Percentiles rank a stretch among this genome's conserved stretches.
phyloP scores from a whole-genome alignment of 306 rosid genomes.

The Cucumis cinereus region DNA sequence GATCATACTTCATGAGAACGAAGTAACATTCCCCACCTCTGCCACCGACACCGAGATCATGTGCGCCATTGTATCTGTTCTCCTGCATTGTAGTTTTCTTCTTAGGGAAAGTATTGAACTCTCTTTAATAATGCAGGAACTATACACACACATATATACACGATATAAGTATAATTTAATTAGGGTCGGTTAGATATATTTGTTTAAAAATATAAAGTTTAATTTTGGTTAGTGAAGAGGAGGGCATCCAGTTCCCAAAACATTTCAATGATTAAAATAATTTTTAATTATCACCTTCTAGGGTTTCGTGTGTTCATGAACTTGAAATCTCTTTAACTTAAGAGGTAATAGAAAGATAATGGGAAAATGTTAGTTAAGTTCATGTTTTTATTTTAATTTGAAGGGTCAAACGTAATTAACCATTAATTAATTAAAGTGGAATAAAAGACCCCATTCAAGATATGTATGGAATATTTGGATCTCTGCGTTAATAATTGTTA shows the following conservation, averaged over 20 bases:
- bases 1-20: constrained; percentile 86
- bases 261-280: background rate
- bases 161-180: background rate
- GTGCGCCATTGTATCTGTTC: background rate
- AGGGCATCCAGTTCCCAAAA: background rate
- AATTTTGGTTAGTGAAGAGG: background rate
- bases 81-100: background rate
- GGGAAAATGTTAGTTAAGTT: background rate
- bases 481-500: background rate
- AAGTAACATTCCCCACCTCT: constrained; percentile 51
- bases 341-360: background rate
- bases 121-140: background rate
- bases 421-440: background rate
- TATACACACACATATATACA: background rate
- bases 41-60: constrained; percentile 4
- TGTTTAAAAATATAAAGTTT: background rate
- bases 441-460: background rate
- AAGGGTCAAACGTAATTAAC: background rate
- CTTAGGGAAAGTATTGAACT: background rate
- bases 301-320: constrained; percentile 1
- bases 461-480: background rate
- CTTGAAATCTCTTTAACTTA: background rate
- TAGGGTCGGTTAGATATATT: background rate
- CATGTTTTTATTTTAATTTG: background rate
- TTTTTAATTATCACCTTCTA: background rate